These are phyloP conservation scores for Syzygium jambos DNA, from an alignment of 345 rosid genomes.

Conservation along the genomic window DNA sequence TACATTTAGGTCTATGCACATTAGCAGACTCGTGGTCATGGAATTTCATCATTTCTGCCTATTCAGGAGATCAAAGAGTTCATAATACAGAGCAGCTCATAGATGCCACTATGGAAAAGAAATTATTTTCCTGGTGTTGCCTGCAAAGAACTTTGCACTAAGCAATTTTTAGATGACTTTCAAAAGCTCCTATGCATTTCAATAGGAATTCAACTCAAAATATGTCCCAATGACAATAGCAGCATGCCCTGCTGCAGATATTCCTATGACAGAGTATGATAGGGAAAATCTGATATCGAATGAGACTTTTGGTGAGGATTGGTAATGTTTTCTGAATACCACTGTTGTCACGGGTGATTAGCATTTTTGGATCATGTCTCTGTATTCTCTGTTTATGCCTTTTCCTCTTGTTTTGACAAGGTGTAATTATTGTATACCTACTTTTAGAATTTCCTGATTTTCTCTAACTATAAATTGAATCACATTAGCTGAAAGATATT, in stretches of 20 bases:
- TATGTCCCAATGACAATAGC: background rate
- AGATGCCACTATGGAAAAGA: background rate
- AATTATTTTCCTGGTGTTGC: background rate
- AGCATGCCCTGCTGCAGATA: background rate
- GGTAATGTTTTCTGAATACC: background rate
- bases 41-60: background rate
- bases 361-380: background rate
- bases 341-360: background rate
- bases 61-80: background rate
- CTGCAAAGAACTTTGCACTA: background rate
- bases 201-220: background rate
- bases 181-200: background rate
- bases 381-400: background rate
- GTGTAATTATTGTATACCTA: background rate
- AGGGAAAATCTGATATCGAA: background rate
- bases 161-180: background rate
- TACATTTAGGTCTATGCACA: background rate
- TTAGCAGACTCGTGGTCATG: background rate
- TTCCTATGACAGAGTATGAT: background rate
- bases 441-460: background rate
- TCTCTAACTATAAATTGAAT: background rate
- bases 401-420: background rate
- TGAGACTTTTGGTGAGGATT: background rate
- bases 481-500: background rate
- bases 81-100: background rate